Evolutionary conservation across 2,329 filamentous ascomycete species (phyloP).

Genomic region (Paecilomyces formosus): DNA sequence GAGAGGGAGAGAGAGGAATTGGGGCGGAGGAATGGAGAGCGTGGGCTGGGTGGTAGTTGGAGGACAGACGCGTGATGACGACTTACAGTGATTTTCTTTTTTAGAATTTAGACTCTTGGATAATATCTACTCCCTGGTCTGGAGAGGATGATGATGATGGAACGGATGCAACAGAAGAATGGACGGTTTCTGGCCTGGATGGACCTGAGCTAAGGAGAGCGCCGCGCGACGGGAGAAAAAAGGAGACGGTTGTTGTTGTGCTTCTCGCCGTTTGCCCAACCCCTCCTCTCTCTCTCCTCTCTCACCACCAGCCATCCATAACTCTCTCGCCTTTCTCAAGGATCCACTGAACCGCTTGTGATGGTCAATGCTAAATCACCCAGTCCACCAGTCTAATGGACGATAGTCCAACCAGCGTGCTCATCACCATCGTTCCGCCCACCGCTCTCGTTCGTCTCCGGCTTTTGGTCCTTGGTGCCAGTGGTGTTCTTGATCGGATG

Average conservation of each 20-base stretch:
- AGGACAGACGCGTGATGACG: neutral
- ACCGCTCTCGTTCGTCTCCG: neutral
- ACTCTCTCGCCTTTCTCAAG: neutral
- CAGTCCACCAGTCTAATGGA: neutral
- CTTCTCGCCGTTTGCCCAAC: neutral
- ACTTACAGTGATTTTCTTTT: neutral
- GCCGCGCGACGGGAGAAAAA: neutral
- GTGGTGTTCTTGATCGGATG: neutral
- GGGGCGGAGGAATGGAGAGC: neutral
- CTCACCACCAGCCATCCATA: neutral
- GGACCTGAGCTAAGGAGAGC: neutral
- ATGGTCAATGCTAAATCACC: neutral
- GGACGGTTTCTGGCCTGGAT: neutral
- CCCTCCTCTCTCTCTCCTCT: neutral
- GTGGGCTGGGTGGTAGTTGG: neutral
- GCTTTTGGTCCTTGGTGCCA: neutral
- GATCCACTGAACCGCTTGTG: neutral
- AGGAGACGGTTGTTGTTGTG: neutral
- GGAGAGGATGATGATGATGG: neutral
- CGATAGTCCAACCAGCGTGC: neutral
- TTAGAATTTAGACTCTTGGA: neutral
- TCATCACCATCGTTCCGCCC: neutral
- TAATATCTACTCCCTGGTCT: neutral
- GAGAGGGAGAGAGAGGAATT: neutral
- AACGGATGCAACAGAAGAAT: neutral